phyloP scores from a whole-genome alignment of 169 alveolate genomes.

The Eimeria sp. region DNA sequence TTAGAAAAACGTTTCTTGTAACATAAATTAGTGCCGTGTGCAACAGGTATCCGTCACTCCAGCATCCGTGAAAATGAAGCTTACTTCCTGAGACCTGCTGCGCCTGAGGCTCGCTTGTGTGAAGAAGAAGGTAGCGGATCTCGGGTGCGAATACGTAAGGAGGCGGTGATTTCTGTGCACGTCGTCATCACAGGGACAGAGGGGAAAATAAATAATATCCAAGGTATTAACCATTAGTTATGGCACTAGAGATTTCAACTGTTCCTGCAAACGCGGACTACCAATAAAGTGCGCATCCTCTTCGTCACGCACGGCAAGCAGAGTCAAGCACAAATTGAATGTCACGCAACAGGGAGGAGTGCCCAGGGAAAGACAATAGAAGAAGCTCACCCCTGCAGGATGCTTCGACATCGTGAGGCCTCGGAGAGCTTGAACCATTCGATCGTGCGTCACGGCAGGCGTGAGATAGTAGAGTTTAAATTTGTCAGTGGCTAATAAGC shows the following conservation, averaged over 20 bases:
- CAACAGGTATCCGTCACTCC: not conserved
- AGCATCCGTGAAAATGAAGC: not conserved
- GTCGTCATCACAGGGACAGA: not conserved
- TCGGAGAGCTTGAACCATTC: slow-evolving; percentile 83
- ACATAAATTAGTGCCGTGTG: not conserved
- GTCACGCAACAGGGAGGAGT: not conserved
- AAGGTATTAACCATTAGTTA: not conserved
- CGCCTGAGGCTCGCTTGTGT: slow-evolving; percentile 70
- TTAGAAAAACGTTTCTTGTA: not conserved
- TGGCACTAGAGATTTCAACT: not conserved
- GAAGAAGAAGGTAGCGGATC: slow-evolving; percentile 78
- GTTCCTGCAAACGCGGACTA: not conserved
- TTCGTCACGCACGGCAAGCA: not conserved
- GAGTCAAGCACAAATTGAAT: not conserved
- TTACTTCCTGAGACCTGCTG: slow-evolving; percentile 78
- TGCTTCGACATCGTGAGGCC: slow-evolving; percentile 78
- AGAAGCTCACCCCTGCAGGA: slow-evolving; percentile 66
- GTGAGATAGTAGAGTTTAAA: slow-evolving; percentile 80
- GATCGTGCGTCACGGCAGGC: slow-evolving; percentile 82
- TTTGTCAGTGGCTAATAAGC: slow-evolving; percentile 45
- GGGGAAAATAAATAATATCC: not conserved
- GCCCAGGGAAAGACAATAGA: not conserved
- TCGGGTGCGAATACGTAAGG: slow-evolving; percentile 78
- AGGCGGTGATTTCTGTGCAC: slow-evolving; percentile 75
- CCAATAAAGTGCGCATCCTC: not conserved